These are phyloP conservation scores for Rhododendron williamsianum DNA, from an alignment of 148 eudicot species.

Conservation along the genomic window DNA sequence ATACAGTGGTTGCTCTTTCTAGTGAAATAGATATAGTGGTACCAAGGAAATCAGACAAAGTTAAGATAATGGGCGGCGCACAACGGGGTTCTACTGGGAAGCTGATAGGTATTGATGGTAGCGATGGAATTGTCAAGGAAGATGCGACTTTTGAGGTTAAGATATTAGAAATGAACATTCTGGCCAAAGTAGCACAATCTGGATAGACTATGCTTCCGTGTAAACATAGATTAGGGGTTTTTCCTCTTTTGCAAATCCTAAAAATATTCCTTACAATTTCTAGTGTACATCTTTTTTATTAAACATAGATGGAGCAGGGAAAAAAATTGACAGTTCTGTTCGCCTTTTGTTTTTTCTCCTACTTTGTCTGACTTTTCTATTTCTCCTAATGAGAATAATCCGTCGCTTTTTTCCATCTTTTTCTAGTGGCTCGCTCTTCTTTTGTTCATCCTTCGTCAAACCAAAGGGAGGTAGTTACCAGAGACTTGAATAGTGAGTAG, in stretches of 20 bases:
- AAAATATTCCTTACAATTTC: not conserved
- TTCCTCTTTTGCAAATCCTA: not conserved
- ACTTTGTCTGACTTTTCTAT: not conserved
- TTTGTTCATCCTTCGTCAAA: not conserved
- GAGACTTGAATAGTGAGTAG: too few species aligned
- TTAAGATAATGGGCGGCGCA: constrained; percentile 90
- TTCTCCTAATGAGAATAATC: not conserved
- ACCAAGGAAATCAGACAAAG: constrained; percentile 81
- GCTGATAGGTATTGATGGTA: constrained; percentile 87
- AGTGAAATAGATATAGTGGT: constrained; percentile 64
- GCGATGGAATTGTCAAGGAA: constrained; percentile 87
- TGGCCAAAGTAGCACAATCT: constrained; percentile 64
- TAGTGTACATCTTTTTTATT: not conserved
- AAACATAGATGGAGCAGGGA: not conserved
- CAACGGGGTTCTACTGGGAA: constrained; percentile 86
- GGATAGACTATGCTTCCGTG: constrained; percentile 7
- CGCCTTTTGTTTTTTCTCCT: not conserved
- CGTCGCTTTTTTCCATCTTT: not conserved
- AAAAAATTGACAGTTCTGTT: not conserved
- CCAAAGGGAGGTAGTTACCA: too few species aligned
- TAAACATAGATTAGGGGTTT: not conserved
- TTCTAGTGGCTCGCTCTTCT: not conserved
- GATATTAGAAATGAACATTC: constrained; percentile 75
- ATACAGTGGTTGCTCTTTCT: constrained; percentile 45
- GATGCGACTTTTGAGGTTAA: constrained; percentile 88